Conservation (phyloP, 2,329 filamentous ascomycete genomes). For the Paecilomyces dactylethromorphus region DNA sequence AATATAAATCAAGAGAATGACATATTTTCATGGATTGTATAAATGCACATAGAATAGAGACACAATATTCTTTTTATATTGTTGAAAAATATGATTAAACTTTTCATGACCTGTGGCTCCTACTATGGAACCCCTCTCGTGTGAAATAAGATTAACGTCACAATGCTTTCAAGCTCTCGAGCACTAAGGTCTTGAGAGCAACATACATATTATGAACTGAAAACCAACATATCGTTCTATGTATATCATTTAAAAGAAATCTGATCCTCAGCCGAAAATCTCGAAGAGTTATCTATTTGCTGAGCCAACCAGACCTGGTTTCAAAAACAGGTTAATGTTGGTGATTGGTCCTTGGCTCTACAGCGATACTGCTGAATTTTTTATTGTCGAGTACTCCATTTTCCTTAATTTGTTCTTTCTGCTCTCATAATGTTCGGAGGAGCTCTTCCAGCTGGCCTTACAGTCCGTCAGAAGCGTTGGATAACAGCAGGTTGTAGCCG, state of each 20-base stretch:
- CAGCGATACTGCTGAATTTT: neutral
- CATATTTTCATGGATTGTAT: too few relatives aligned
- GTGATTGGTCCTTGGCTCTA: neutral
- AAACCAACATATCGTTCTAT: neutral
- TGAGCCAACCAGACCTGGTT: neutral
- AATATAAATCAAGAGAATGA: too few relatives aligned
- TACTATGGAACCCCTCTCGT: neutral
- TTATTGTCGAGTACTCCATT: neutral
- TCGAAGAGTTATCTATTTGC: too few relatives aligned
- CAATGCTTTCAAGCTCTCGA: neutral
- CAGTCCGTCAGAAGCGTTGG: constrained; percentile 1
- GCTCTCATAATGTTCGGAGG: constrained; percentile 11
- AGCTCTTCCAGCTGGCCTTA: constrained; percentile 2
- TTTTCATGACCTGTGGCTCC: neutral
- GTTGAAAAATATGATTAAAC: too few relatives aligned
- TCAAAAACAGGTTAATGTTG: neutral
- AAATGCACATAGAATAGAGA: too few relatives aligned
- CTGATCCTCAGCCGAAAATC: too few relatives aligned
- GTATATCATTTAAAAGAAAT: too few relatives aligned
- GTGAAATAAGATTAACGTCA: neutral
- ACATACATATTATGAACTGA: neutral
- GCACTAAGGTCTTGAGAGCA: neutral
- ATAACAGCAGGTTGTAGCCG: constrained; percentile 1
- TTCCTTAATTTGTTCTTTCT: neutral
- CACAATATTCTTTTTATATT: too few relatives aligned